A percentile compares a stretch with the other conserved stretches of the same genome.
These are phyloP conservation scores for Quercus engelmannii DNA, from an alignment of 306 rosid genomes.

Conservation along the genomic window DNA sequence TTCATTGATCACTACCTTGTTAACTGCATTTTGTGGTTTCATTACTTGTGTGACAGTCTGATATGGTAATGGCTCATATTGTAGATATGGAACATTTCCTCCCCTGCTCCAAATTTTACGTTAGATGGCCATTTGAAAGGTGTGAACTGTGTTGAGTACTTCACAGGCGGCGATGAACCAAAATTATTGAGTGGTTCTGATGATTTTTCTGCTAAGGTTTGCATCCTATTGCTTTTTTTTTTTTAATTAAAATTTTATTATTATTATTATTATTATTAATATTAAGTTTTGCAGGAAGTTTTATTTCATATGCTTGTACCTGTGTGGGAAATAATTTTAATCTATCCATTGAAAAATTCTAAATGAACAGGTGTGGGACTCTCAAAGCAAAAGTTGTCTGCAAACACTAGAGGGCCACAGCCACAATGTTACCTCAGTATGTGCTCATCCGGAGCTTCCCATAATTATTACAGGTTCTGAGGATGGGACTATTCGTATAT, in stretches of 20 bases:
- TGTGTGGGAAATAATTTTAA: background rate
- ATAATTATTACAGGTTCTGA: slow-evolving; percentile 37
- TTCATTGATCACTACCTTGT: background rate
- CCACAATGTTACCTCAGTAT: slow-evolving; percentile 29
- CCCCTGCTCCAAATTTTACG: slow-evolving; percentile 41
- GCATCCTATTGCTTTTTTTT: background rate
- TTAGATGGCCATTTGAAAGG: slow-evolving; percentile 63
- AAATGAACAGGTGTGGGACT: slow-evolving; percentile 35
- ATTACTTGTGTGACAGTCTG: no score
- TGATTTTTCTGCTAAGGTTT: slow-evolving; percentile 43
- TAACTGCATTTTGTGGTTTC: background rate
- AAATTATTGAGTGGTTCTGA: slow-evolving; percentile 67
- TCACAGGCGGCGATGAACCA: slow-evolving; percentile 27
- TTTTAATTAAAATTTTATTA: no score
- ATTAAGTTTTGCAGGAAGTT: background rate
- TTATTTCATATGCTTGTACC: background rate
- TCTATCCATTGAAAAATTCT: background rate
- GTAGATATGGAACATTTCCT: slow-evolving; percentile 55
- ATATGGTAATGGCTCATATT: background rate
- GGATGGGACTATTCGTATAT: slow-evolving; percentile 32
- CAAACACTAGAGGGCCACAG: slow-evolving; percentile 35
- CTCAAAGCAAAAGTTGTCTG: slow-evolving; percentile 27
- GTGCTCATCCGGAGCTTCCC: slow-evolving; percentile 41
- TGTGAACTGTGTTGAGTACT: slow-evolving; percentile 51
- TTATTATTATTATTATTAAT: no score